phyloP scores from a whole-genome alignment of 2,329 filamentous ascomycete genomes.

The Colletotrichum euphorbiae region DNA sequence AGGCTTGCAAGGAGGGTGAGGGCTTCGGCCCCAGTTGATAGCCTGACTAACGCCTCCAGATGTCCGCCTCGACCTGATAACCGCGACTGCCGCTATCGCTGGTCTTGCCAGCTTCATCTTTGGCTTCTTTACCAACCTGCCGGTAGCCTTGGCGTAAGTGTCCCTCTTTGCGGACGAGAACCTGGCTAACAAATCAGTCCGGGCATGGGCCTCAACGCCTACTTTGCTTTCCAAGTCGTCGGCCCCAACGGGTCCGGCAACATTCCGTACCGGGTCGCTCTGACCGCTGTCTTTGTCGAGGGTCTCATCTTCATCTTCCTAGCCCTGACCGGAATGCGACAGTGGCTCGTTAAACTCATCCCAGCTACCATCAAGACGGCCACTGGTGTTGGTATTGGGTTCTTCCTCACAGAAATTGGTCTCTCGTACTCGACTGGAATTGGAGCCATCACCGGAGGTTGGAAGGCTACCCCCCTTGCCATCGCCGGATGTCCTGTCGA shows the following conservation, averaged over 20 bases:
- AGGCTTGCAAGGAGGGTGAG: conserved; percentile 60
- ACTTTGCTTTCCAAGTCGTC: conserved; percentile 76
- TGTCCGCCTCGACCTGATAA: conserved; percentile 82
- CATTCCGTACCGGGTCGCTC: conserved; percentile 69
- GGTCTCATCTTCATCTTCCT: conserved; percentile 74
- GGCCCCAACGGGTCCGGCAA: conserved; percentile 68
- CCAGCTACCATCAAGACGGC: conserved; percentile 74
- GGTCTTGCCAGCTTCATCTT: conserved; percentile 82
- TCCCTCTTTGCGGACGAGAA: neutral
- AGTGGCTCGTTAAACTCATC: conserved; percentile 77
- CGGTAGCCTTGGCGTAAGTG: conserved; percentile 77
- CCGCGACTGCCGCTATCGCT: conserved; percentile 83
- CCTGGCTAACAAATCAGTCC: conserved; percentile 57
- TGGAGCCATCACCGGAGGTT: conserved; percentile 80
- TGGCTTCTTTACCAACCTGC: conserved; percentile 84
- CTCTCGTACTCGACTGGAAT: conserved; percentile 85
- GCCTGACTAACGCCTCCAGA: conserved; percentile 49
- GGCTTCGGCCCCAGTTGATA: neutral
- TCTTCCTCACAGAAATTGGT: conserved; percentile 73
- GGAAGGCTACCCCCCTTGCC: conserved; percentile 74
- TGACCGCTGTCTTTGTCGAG: conserved; percentile 74
- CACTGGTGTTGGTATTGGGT: conserved; percentile 73
- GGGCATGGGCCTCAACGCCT: conserved; percentile 76
- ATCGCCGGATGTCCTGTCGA: conserved; percentile 78
- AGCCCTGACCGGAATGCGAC: conserved; percentile 75